phyloP scores from a whole-genome alignment of 2,329 filamentous ascomycete species.

The Nigrograna mackinnonii region DNA sequence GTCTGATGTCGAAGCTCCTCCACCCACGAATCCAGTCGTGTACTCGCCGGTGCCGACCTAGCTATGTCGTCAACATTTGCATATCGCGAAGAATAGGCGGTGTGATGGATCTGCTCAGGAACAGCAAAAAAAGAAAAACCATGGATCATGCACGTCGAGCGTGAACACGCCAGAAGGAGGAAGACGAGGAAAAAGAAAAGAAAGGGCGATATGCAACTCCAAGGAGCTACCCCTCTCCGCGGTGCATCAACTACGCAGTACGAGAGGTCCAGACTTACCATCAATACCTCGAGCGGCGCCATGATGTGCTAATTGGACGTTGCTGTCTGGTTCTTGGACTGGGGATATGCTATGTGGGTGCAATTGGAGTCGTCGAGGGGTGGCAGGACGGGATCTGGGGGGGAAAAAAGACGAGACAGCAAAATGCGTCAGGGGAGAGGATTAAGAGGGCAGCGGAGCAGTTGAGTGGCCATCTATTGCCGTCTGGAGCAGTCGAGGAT shows the following conservation, averaged over 20 bases:
- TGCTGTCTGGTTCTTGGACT: not conserved
- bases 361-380: not conserved
- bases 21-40: slow-evolving; percentile 91
- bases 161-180: slow-evolving; percentile 6
- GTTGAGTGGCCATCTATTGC: not conserved
- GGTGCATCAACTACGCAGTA: no score
- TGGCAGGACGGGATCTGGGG: not conserved
- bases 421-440: not conserved
- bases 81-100: slow-evolving; percentile 5
- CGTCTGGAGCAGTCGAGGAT: not conserved
- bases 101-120: slow-evolving; percentile 10
- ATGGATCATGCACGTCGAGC: slow-evolving; percentile 4
- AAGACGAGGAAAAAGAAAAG: no score
- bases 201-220: no score
- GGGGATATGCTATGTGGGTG: not conserved
- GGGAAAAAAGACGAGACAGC: not conserved
- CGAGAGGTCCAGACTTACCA: slow-evolving; percentile 42
- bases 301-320: slow-evolving; percentile 41
- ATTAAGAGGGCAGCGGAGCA: no score
- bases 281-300: slow-evolving; percentile 54
- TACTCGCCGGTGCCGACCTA: slow-evolving; percentile 91
- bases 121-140: slow-evolving; percentile 9
- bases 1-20: slow-evolving; percentile 81
- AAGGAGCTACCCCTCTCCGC: no score
- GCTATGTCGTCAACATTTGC: slow-evolving; percentile 29